Evolutionary conservation across 331 rosid species (phyloP).

Genomic region (Telfairia occidentalis): DNA sequence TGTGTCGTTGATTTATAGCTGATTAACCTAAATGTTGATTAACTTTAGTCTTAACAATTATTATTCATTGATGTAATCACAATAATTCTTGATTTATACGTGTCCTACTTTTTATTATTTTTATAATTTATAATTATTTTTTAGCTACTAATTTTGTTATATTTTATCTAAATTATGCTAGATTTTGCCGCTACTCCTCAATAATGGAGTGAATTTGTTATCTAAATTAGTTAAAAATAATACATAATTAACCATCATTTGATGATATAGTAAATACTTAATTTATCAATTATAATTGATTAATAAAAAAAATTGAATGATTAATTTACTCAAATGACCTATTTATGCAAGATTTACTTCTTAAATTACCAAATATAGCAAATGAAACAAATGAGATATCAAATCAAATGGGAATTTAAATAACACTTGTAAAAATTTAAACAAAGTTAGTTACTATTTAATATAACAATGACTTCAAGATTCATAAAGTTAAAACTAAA

Average conservation of each 20-base stretch:
- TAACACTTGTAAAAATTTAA: neutral
- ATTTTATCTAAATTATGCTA: neutral
- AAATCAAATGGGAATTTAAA: neutral
- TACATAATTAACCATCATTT: neutral
- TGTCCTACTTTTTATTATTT: too few species aligned
- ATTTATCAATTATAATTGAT: neutral
- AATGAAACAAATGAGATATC: neutral
- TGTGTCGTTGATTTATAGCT: too few species aligned
- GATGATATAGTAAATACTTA: neutral
- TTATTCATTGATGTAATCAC: neutral
- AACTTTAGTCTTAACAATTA: too few species aligned
- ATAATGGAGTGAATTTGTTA: neutral
- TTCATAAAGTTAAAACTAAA: too few species aligned
- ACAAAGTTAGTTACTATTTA: neutral
- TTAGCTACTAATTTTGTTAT: neutral
- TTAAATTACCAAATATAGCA: neutral
- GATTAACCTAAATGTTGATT: too few species aligned
- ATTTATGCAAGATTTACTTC: neutral
- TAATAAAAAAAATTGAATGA: neutral
- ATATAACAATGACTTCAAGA: neutral
- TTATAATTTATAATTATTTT: too few species aligned
- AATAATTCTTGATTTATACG: too few species aligned
- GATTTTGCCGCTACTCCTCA: neutral
- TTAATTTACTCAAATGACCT: neutral
- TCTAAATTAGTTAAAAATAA: neutral